Evolutionary conservation across 2,329 filamentous ascomycete species (phyloP).

Genomic region (Colletotrichum tropicale): DNA sequence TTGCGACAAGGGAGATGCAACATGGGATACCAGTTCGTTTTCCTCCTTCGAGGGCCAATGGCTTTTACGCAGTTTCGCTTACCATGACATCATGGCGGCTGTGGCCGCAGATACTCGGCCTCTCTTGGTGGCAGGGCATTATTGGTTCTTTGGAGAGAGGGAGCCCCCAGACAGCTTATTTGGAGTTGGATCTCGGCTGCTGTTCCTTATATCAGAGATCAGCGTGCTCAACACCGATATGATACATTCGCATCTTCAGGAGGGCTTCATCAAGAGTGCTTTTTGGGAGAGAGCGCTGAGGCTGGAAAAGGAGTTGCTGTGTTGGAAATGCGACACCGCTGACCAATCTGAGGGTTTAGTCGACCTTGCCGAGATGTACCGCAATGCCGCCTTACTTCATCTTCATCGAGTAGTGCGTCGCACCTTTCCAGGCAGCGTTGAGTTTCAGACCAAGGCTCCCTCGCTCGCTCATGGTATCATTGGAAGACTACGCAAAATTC

Average conservation of each 20-base stretch:
- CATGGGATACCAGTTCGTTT: not conserved
- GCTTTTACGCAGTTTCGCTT: not conserved
- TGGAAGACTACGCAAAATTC: not conserved
- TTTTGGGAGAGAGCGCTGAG: not conserved
- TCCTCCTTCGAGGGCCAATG: not conserved
- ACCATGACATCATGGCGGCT: not conserved
- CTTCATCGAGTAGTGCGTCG: not conserved
- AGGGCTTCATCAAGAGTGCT: not conserved
- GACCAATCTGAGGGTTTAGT: not conserved
- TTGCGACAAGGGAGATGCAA: not conserved
- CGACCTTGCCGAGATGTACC: not conserved
- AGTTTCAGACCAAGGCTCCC: not conserved
- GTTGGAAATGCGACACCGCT: not conserved
- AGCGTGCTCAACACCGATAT: not conserved
- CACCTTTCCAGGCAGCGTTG: not conserved
- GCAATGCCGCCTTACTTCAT: not conserved
- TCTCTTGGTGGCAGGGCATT: not conserved
- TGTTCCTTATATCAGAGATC: not conserved
- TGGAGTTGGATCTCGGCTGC: not conserved
- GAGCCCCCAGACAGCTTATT: not conserved
- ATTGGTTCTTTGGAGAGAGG: not conserved
- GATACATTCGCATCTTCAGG: not conserved
- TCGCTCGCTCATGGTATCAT: not conserved
- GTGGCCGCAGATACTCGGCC: not conserved
- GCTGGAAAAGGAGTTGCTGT: not conserved